A percentile compares a stretch with the other conserved stretches of the same genome.
Evolutionary conservation across 805 yeast genomes (phyloP).

Genomic region (Wickerhamiella shivajii): DNA sequence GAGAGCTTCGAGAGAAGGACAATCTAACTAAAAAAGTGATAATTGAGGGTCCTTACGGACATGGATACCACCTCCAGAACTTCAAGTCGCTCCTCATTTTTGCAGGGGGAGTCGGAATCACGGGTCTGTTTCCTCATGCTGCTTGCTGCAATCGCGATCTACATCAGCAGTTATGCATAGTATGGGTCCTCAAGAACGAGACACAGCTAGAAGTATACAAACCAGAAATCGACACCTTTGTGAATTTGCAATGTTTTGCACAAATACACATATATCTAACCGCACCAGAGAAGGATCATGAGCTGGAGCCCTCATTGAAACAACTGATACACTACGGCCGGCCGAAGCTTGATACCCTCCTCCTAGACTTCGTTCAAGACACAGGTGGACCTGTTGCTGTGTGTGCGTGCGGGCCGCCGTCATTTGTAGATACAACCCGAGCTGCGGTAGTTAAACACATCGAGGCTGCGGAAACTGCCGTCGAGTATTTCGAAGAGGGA

Average conservation of each 20-base stretch:
- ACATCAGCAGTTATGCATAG: constrained; percentile 12
- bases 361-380: constrained; percentile 12
- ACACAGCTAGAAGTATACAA: constrained; percentile 37
- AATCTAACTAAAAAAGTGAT: constrained; percentile 30
- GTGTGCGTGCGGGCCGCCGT: constrained; percentile 46
- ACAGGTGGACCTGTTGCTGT: constrained; percentile 32
- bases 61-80: constrained; percentile 29
- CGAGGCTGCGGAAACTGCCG: constrained; percentile 16
- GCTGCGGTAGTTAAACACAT: constrained; percentile 22
- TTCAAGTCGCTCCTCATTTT: constrained; percentile 36
- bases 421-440: constrained; percentile 42
- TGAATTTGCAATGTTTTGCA: constrained; percentile 15
- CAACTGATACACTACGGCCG: constrained; percentile 14
- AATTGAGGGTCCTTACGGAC: constrained; percentile 52
- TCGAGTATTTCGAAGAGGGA: constrained; percentile 26
- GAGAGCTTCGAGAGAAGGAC: background rate
- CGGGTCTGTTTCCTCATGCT: constrained; percentile 36
- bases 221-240: constrained; percentile 33
- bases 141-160: constrained; percentile 7
- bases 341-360: constrained; percentile 14
- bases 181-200: constrained; percentile 21
- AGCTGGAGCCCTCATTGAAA: background rate
- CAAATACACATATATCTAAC: constrained; percentile 11
- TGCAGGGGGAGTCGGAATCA: constrained; percentile 55
- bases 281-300: background rate